Percentiles rank a stretch among this genome's conserved stretches.
Conservation (phyloP, 257 asterid genomes). For the Buddleja alternifolia region DNA sequence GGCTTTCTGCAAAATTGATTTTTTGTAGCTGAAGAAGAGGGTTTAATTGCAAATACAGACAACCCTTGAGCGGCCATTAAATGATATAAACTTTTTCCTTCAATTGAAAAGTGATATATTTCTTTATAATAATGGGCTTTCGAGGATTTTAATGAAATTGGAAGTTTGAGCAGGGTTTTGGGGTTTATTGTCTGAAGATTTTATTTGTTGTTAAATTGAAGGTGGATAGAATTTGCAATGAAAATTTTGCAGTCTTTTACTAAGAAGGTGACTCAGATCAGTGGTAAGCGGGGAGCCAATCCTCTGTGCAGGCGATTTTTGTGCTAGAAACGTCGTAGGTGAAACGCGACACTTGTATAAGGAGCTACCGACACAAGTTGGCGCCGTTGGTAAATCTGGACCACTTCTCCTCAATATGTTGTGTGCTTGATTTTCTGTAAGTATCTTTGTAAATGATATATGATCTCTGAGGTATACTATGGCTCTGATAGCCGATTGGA, state of each 20-base stretch:
- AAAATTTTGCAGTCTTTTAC: background rate
- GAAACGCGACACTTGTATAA: background rate
- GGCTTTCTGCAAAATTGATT: slow-evolving; percentile 41
- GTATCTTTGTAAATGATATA: too few relatives aligned
- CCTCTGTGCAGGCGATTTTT: background rate
- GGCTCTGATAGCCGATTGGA: too few relatives aligned
- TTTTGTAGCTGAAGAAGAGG: slow-evolving; percentile 44
- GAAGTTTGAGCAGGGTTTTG: background rate
- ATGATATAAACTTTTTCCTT: slow-evolving; percentile 14
- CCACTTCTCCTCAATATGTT: too few relatives aligned
- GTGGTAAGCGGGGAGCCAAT: background rate
- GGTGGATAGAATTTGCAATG: slow-evolving; percentile 16
- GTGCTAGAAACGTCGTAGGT: too few relatives aligned
- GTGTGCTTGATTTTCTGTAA: too few relatives aligned
- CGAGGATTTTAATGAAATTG: background rate
- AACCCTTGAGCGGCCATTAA: slow-evolving; percentile 83
- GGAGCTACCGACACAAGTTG: too few relatives aligned
- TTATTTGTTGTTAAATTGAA: background rate
- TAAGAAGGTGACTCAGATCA: background rate
- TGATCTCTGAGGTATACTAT: too few relatives aligned
- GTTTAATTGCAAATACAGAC: slow-evolving; percentile 49
- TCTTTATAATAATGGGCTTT: slow-evolving; percentile 15
- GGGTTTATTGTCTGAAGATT: slow-evolving; percentile 1
- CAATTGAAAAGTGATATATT: background rate
- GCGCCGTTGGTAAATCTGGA: too few relatives aligned